Percentiles rank a stretch among this genome's conserved stretches.
These are phyloP conservation scores for Ananas comosus DNA, from an alignment of 176 grass and related monocot species.

Conservation along the genomic window DNA sequence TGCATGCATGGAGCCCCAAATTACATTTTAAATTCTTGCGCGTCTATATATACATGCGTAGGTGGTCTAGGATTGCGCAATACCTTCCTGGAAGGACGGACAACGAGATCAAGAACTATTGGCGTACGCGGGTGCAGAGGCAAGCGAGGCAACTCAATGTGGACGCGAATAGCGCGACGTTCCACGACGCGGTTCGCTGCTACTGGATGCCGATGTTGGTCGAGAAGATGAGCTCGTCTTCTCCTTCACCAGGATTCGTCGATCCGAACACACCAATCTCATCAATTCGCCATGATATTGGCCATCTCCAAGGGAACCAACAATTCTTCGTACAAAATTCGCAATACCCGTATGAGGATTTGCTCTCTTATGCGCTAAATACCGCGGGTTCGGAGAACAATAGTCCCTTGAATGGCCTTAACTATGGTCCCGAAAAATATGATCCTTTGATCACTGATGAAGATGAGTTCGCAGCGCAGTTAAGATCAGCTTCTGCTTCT, in stretches of 20 bases:
- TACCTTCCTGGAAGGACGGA: constrained; percentile 70
- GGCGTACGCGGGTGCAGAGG: constrained; percentile 84
- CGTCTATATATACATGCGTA: not conserved
- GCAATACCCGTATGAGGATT: not conserved
- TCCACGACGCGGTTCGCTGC: constrained; percentile 70
- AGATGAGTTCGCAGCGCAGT: not conserved
- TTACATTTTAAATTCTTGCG: too few relatives aligned
- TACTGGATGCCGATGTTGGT: constrained; percentile 86
- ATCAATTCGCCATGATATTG: not conserved
- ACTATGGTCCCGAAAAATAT: not conserved
- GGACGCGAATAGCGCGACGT: constrained; percentile 70
- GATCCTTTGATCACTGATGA: not conserved
- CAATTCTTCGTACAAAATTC: not conserved
- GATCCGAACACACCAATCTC: not conserved
- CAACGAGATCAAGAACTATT: constrained; percentile 99
- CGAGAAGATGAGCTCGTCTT: constrained; percentile 50
- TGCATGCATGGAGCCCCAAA: too few relatives aligned
- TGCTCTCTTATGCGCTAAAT: not conserved
- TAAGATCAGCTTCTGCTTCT: not conserved
- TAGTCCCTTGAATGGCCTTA: constrained; percentile 9
- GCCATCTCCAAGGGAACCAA: not conserved
- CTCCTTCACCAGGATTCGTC: not conserved
- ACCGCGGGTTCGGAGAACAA: not conserved
- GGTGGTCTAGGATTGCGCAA: constrained; percentile 87
- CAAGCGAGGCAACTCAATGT: constrained; percentile 87